Conservation (phyloP, 2,329 filamentous ascomycete genomes). For the Lachnellula hyalina region DNA sequence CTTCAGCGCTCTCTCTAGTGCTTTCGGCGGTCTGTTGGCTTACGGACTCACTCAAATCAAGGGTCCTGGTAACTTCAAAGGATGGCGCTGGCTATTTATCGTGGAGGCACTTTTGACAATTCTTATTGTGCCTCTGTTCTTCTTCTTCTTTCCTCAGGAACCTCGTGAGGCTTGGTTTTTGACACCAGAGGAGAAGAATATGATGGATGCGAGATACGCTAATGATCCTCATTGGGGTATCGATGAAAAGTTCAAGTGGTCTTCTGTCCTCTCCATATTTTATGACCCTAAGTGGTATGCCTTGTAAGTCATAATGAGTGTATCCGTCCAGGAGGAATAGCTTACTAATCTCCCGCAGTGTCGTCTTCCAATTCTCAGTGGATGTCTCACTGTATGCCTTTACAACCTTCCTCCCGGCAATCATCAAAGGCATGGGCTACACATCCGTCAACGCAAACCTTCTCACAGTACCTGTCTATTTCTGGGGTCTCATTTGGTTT, state of each 20-base stretch:
- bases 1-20: conserved; percentile 23
- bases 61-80: conserved; percentile 37
- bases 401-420: conserved; percentile 51
- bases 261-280: conserved; percentile 41
- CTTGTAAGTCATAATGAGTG: conserved; percentile 27
- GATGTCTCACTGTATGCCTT: conserved; percentile 40
- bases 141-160: conserved; percentile 22
- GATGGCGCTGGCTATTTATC: conserved; percentile 40
- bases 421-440: conserved; percentile 47
- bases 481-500: conserved; percentile 43
- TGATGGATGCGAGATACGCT: conserved; percentile 44
- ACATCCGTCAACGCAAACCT: conserved; percentile 44
- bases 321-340: neutral
- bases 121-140: conserved; percentile 20
- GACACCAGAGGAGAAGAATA: conserved; percentile 31
- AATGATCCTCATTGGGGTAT: conserved; percentile 45
- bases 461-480: conserved; percentile 50
- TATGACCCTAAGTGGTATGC: conserved; percentile 46
- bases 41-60: conserved; percentile 41
- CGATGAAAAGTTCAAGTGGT: conserved; percentile 45
- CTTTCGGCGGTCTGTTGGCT: conserved; percentile 26
- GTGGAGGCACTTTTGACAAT: conserved; percentile 22
- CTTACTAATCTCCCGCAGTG: neutral
- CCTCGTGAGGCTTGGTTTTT: conserved; percentile 28
- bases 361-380: conserved; percentile 6